A percentile compares a stretch with the other conserved stretches of the same genome.
Evolutionary conservation across 129 eudicot genomes (phyloP).

Genomic region (carrot (Daucus carota)): DH1_v3.0 NC_030383.2:54453501-54454000

Average conservation of each 20-base stretch:
- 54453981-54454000: too few relatives aligned
- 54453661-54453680: slow-evolving; percentile 49
- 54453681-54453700: slow-evolving; percentile 36
- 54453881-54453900: too few relatives aligned
- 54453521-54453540: slow-evolving; percentile 21
- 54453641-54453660: slow-evolving; percentile 35
- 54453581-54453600: slow-evolving; percentile 53
- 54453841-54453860: too few relatives aligned
- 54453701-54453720: slow-evolving; percentile 13
- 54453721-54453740: slow-evolving; percentile 23
- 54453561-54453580: slow-evolving; percentile 47
- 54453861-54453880: too few relatives aligned
- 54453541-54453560: slow-evolving; percentile 53
- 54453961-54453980: too few relatives aligned
- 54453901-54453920: too few relatives aligned
- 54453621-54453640: slow-evolving; percentile 44
- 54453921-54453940: too few relatives aligned
- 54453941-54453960: too few relatives aligned
- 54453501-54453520: background rate
- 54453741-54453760: slow-evolving; percentile 28
- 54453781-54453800: slow-evolving; percentile 24
- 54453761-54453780: slow-evolving; percentile 27
- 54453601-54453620: slow-evolving; percentile 48
- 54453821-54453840: too few relatives aligned
- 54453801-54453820: too few relatives aligned